Base-by-base conservation (phyloP, 805 yeast genomes). In the Candida hispaniensis region DNA sequence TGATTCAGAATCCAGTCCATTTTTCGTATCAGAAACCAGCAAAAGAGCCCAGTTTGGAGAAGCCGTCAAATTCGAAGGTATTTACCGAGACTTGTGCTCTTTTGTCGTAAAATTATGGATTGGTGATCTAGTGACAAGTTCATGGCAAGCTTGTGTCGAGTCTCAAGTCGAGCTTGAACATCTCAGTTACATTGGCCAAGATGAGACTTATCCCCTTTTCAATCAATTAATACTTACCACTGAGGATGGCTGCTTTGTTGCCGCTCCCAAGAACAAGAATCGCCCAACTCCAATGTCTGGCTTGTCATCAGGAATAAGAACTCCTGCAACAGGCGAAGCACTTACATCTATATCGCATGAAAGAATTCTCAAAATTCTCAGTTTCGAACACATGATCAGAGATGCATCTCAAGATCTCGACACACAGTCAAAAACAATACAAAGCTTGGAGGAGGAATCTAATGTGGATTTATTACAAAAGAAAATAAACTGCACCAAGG, bases 311-410 rank as follows among this genome's bases (percentile, higher is more conserved):
- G 36, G 36, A 3, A 4, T 32, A 17, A 21, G 36, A 10, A 32
- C 36, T 4, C 36, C 36, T 2, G 36, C 36, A 5, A n/a, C n/a
- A n/a, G n/a, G n/a, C n/a, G 36, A 32, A 11, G 28, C 28, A 7
- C 23, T 32, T 16, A 23, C 13, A 18, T 27, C 36, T 11, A 24
- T 22, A 14, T 17, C 36, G 5, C 20, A 23, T 9, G 36, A 32
- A 6, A 27, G 24, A 18, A 32, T 32, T 27, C 28, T 32, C 22
- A 32, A 32, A 25, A 28, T 32, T 16, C 28, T 32, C 28, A 32
- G 24, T 18, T 23, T 32, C 22, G 36, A 32, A n/a, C 36, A 32
- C 18, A 15, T 32, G 4, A 28, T 32, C 14, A 32, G 24, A 13
- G 36, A 32, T 11, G 36, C 36, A 4, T 27, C 23, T 8, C 22